Percentiles rank a stretch among this genome's conserved stretches.
phyloP scores from a whole-genome alignment of 1,139 yeast species.

The Starmera stellimalicola region DNA sequence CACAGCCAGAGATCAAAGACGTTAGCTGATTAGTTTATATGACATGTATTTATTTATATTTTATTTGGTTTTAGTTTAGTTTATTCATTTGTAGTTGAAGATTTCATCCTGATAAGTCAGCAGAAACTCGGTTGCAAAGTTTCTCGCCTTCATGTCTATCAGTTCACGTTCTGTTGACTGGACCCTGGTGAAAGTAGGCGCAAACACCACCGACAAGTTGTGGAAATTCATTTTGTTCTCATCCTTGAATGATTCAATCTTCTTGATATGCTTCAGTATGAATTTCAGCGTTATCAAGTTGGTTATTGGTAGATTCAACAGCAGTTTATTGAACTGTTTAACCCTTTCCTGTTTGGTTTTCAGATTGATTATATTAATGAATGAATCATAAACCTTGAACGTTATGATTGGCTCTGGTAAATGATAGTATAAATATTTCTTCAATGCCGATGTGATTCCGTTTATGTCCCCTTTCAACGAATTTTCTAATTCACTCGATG shows the following conservation, averaged over 20 bases:
- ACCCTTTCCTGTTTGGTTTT: slow-evolving; percentile 25
- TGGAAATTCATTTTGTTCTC: slow-evolving; percentile 70
- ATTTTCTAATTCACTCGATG: slow-evolving; percentile 27
- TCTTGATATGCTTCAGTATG: slow-evolving; percentile 56
- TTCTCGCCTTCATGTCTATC: slow-evolving; percentile 75
- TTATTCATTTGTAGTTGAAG: slow-evolving; percentile 17
- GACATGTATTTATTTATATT: not conserved
- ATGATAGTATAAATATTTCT: slow-evolving; percentile 66
- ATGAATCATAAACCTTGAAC: slow-evolving; percentile 55
- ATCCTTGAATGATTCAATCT: slow-evolving; percentile 38
- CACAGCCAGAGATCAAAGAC: slow-evolving; percentile 56
- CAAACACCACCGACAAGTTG: slow-evolving; percentile 87
- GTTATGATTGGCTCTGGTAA: slow-evolving; percentile 83
- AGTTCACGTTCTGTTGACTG: slow-evolving; percentile 76
- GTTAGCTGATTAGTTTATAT: slow-evolving; percentile 23
- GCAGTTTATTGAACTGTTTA: slow-evolving; percentile 25
- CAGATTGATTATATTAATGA: slow-evolving; percentile 39
- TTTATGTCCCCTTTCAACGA: slow-evolving; percentile 60
- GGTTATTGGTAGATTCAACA: slow-evolving; percentile 50
- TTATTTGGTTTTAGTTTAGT: not conserved
- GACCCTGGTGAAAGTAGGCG: slow-evolving; percentile 87
- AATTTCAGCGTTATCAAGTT: slow-evolving; percentile 50
- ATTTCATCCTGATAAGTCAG: slow-evolving; percentile 44
- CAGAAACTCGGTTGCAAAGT: slow-evolving; percentile 70
- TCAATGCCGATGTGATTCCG: slow-evolving; percentile 80